Evolutionary conservation across 345 rosid species (phyloP), one percentile per base, ranked within the genome.

Genomic region (Eucalyptus regnans): DNA sequence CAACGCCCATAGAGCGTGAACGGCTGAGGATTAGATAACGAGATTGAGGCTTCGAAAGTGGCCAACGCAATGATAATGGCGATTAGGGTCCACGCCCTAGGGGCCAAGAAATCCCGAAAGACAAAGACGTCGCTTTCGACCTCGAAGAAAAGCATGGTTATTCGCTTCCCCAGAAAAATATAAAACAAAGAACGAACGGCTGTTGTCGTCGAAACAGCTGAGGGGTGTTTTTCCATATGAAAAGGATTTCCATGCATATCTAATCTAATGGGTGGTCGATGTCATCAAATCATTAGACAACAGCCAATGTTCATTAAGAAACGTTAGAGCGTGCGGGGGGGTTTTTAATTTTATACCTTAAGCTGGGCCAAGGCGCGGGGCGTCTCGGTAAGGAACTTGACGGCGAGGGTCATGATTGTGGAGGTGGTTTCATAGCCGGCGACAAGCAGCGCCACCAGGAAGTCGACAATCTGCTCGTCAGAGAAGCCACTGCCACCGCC

Each of bases 401-500:
- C 97, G 87, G 99, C 99, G 7, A 98, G 99, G 86, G 99, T 98
- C 99, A 98, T 98, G 48, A 93, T 95, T 6, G 99, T 96, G 0
- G 99, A 96, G 11, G 99, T 97, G 41, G 99, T 98, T 91, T 98
- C 99, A 88, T 98, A 97, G 87, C 99, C 99, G 17, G 99, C 99
- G n/a, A 98, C 99, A 3, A 98, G 94, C 76, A 98, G 54, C 54
- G 99, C 98, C 86, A 98, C 91, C 92, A 98, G 37, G 92, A 98
- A 98, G 90, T 98, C 99, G 18, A 96, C 99, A 4, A 98, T 96
- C 90, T 95, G 92, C 90, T 96, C 98, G 52, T 96, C 97, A 66
- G 99, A 96, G 86, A 97, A 95, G 10, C 93, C 93, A 33, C 93
- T 95, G 6, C 93, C 97, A 13, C 92, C 95, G 25, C 93, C 96